phyloP scores from a whole-genome alignment of 1,284 basidiomycete genomes.

The Farysia itapuensis region DNA sequence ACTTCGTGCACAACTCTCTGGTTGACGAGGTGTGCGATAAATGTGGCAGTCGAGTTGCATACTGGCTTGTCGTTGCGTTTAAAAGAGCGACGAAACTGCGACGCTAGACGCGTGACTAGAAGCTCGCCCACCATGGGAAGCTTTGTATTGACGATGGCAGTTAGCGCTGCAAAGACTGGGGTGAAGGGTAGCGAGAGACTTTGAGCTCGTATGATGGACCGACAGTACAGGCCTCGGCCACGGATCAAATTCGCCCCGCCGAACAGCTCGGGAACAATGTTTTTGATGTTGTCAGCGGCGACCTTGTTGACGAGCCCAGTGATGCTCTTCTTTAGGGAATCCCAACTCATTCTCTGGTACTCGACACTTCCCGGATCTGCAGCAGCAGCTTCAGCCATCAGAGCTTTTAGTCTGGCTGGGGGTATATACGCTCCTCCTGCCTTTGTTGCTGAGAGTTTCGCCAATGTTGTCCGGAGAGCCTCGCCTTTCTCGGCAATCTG shows the following conservation, averaged over 20 bases:
- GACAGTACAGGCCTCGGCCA: conserved; percentile 59
- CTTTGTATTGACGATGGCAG: conserved; percentile 95
- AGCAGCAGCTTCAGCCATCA: conserved; percentile 77
- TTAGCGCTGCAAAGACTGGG: conserved; percentile 91
- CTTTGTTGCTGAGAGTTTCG: conserved; percentile 62
- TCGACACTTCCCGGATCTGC: conserved; percentile 85
- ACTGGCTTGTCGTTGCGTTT: conserved; percentile 98
- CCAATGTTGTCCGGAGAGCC: conserved; percentile 42
- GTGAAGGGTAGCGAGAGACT: conserved; percentile 94
- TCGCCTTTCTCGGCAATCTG: conserved; percentile 29
- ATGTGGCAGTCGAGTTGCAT: conserved; percentile 90
- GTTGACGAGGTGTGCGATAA: conserved; percentile 95
- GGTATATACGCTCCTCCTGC: conserved; percentile 97
- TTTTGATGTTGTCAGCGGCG: conserved; percentile 86
- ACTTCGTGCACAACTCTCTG: conserved; percentile 92
- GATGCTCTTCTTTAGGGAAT: conserved; percentile 93
- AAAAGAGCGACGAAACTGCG: conserved; percentile 91
- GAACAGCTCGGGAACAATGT: conserved; percentile 79
- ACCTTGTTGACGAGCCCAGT: conserved; percentile 98
- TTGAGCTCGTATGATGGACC: conserved; percentile 98
- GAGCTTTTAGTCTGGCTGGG: conserved; percentile 80
- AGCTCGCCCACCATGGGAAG: conserved; percentile 94
- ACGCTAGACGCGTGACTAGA: conserved; percentile 81
- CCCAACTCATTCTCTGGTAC: conserved; percentile 94
- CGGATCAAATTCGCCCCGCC: conserved; percentile 58